Base-by-base conservation (phyloP, 83 land plant species). In the Thuja plicata region DNA sequence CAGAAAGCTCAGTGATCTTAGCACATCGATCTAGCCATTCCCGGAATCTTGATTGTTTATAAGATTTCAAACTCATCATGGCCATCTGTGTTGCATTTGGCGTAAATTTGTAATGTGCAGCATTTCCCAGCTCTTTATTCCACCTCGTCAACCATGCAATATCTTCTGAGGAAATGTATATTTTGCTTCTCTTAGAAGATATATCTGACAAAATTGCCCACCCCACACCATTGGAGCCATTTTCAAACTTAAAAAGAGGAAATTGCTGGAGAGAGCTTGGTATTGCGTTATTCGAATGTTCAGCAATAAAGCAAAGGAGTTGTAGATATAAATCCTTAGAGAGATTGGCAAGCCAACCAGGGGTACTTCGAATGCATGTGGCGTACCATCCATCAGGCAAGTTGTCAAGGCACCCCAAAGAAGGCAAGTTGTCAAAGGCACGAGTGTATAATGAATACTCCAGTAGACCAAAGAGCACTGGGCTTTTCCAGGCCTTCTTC, bases 281-380 rank as follows among this genome's bases (percentile, higher is more conserved):
- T 74, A 91, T 89, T 11, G 1, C 5, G 4, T 71, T 74, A 0
- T 87, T 46, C 94, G 92, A 93, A 16, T 90, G 79, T 1, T 83
- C 86, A 12, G 91, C 85, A 38, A 94, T 3, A 55, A 93, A 93
- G 1, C 43, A 24, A n/a, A 94, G 92, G 57, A 94, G 89, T 79
- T 93, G 84, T 37, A 93, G 70, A 86, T 94, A 95, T 35, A 94
- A 57, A 78, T 83, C 91, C 27, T 95, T 94, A 0, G 92, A 88
- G 3, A 93, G 89, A 34, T 89, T 83, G 66, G 70, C 9, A 7
- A 92, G 86, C 77, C 92, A 89, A 73, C 87, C 89, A 38, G 88
- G 86, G 46, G 89, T 52, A 13, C 55, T 48, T 46, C 34, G n/a
- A 34, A 95, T 86, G 45, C 90, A 94, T 81, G 74, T 87, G 4